Base-by-base conservation (phyloP, 345 rosid species). In the Eucalyptus leucophloia region DNA sequence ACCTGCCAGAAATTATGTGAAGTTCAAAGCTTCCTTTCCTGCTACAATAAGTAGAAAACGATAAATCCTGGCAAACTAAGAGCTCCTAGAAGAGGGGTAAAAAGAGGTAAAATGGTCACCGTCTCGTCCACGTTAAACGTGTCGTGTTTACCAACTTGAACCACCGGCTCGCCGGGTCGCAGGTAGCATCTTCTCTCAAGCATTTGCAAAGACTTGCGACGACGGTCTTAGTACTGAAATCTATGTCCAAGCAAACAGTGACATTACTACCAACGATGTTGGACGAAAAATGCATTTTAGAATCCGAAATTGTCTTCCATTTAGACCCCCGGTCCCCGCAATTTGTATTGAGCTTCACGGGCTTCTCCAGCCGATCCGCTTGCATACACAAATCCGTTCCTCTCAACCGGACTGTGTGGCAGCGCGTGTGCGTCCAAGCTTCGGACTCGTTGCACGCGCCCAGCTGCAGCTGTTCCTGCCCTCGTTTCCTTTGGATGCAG, bases 361-460 rank as follows among this genome's bases (percentile, higher is more conserved):
- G 93, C 7, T 91, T 91, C n/a, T 90, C 90, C 18, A 89, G 26
- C 51, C 88, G 89, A 69, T 82, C 92, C 18, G 95, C 95, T 89
- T 93, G 94, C 77, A 98, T 86, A 92, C 99, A 96, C 90, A 93
- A 91, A 88, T 92, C 86, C 47, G 95, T 91, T 40, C 95, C 96
- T 88, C 90, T 92, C 17, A 93, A 83, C 47, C 90, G 60, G 60
- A 97, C 12, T 11, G 86, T 93, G 87, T 94, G 92, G 69, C 89
- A 90, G 16, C 91, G 53, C 11, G 95, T 93, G 88, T 96, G 96
- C 60, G 88, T 94, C 98, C 99, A 96, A 44, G 94, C 90, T 32
- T 96, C 96, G 12, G 99, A 92, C 18, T 93, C 92, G 4, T 91
- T 54, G 90, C 99, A 97, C 2, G 96, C 91, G 49, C 99, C 98